Conservation (phyloP, 2,329 filamentous ascomycete species). For the Hypoxylon sp. region DNA sequence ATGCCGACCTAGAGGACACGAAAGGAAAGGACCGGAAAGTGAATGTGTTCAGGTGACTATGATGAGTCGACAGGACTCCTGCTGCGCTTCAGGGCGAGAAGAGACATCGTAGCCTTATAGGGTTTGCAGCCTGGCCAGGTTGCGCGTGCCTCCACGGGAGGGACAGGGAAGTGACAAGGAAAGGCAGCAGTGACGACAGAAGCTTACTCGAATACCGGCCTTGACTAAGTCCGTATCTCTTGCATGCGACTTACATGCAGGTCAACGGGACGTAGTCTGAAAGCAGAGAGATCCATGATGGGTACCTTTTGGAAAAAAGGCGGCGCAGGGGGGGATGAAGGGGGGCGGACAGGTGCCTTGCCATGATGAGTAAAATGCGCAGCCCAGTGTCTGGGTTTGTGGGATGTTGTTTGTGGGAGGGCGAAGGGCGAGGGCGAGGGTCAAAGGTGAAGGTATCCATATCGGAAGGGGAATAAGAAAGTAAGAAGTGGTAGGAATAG, state of each 20-base stretch:
- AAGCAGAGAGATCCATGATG: constrained; percentile 34
- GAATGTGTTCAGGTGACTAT: constrained; percentile 47
- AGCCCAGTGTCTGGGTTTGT: constrained; percentile 40
- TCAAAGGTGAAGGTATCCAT: constrained; percentile 34
- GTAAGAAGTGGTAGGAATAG: constrained; percentile 32
- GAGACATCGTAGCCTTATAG: constrained; percentile 70
- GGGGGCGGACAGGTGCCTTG: constrained; percentile 45
- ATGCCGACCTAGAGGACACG: constrained; percentile 44
- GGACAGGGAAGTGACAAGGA: constrained; percentile 42
- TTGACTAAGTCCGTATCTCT: constrained; percentile 46
- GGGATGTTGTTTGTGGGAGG: constrained; percentile 35
- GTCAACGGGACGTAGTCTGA: constrained; percentile 35
- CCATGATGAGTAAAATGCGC: constrained; percentile 47
- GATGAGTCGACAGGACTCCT: constrained; percentile 49
- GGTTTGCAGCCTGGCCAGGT: constrained; percentile 55
- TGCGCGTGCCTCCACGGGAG: constrained; percentile 38
- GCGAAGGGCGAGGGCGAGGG: constrained; percentile 27
- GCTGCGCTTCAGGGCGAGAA: constrained; percentile 47
- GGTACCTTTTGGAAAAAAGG: constrained; percentile 40
- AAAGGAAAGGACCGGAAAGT: constrained; percentile 47
- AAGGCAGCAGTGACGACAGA: constrained; percentile 50
- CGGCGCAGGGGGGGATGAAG: constrained; percentile 42
- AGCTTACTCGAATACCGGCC: constrained; percentile 48
- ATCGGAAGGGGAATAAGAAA: constrained; percentile 22
- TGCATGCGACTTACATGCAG: constrained; percentile 42